Conservation (phyloP, 805 yeast species). For the Candida oleophila region DNA sequence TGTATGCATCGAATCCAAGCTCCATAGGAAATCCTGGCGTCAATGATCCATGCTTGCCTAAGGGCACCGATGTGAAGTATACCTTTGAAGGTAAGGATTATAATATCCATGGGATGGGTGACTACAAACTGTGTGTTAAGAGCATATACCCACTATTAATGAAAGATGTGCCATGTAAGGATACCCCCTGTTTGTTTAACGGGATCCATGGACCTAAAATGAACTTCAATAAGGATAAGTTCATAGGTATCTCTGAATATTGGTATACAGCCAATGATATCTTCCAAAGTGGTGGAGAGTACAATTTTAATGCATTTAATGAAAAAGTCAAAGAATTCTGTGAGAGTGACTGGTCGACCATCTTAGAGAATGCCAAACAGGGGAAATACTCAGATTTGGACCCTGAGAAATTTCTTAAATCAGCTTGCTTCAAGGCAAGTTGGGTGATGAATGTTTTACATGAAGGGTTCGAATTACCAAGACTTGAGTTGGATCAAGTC, state of each 20-base stretch:
- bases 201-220: conserved; percentile 93
- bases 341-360: conserved; percentile 65
- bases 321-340: conserved; percentile 70
- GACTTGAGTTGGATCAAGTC: conserved; percentile 52
- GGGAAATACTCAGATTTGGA: conserved; percentile 61
- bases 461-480: conserved; percentile 89
- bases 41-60: conserved; percentile 81
- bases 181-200: conserved; percentile 88
- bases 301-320: conserved; percentile 71
- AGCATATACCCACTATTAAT: conserved; percentile 74
- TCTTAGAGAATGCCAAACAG: conserved; percentile 47
- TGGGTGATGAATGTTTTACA: conserved; percentile 91
- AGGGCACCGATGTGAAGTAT: conserved; percentile 51
- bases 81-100: conserved; percentile 47
- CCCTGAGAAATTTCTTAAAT: conserved; percentile 51
- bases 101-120: conserved; percentile 70
- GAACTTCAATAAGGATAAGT: conserved; percentile 74
- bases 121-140: conserved; percentile 69
- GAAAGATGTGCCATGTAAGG: conserved; percentile 79
- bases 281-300: conserved; percentile 84
- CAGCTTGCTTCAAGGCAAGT: conserved; percentile 90
- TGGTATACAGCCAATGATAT: conserved; percentile 97
- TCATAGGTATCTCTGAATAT: conserved; percentile 93
- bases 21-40: conserved; percentile 19
- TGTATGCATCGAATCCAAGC: conserved; percentile 16